phyloP scores from a whole-genome alignment of 768 basidiomycete genomes.

The Tulasnella sp. region DNA sequence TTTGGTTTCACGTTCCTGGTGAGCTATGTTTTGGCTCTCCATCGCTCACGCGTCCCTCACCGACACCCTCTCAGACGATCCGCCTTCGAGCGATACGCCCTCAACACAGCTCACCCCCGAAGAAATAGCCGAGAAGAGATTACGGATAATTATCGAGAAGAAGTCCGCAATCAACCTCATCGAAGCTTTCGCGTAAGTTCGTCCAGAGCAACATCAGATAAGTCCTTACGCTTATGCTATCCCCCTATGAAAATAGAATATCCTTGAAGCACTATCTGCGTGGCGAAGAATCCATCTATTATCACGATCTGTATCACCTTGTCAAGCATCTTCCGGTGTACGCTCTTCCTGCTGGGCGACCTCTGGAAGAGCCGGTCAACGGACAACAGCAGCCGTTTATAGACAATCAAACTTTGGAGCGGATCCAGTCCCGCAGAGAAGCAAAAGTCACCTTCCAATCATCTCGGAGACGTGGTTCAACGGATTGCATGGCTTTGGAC shows the following conservation, averaged over 20 bases:
- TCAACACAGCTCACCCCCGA: no score
- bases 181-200: slow-evolving; percentile 42
- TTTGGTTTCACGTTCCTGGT: slow-evolving; percentile 62
- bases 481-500: no score
- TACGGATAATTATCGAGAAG: slow-evolving; percentile 45
- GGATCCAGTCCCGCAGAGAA: no score
- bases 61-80: no score
- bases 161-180: slow-evolving; percentile 57
- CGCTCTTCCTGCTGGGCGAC: slow-evolving; percentile 18
- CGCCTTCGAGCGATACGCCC: no score
- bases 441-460: no score
- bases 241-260: slow-evolving; percentile 25
- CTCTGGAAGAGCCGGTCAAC: neutral
- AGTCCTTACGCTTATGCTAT: neutral
- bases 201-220: neutral
- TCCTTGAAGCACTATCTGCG: slow-evolving; percentile 61
- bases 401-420: no score
- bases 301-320: slow-evolving; percentile 23
- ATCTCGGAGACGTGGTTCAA: no score
- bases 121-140: no score
- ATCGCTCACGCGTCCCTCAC: no score
- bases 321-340: slow-evolving; percentile 43
- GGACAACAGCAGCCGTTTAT: neutral
- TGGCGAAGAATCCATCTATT: slow-evolving; percentile 33
- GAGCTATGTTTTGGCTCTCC: slow-evolving; percentile 18